Percentiles rank a stretch among this genome's conserved stretches.
These are phyloP conservation scores for Metschnikowia matae DNA, from an alignment of 805 yeast species.

Conservation along the genomic window DNA sequence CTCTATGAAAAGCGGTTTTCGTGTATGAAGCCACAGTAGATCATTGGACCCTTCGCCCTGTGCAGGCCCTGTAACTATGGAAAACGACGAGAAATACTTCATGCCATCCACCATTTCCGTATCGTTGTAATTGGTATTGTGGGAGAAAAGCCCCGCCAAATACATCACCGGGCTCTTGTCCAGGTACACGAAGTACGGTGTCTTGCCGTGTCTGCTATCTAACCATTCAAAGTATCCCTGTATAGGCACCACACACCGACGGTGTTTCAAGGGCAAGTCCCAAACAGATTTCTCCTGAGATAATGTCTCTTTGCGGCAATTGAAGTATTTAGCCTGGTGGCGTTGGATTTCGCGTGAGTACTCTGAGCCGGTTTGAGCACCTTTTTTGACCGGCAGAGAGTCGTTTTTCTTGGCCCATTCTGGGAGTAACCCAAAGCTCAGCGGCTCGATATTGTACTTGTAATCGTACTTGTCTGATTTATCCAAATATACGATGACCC, in stretches of 20 bases:
- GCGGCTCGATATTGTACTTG: slow-evolving; percentile 38
- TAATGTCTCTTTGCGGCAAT: slow-evolving; percentile 68
- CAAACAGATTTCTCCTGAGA: slow-evolving; percentile 49
- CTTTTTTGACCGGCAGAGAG: slow-evolving; percentile 22
- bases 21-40: slow-evolving; percentile 62
- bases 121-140: slow-evolving; percentile 28
- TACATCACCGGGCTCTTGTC: slow-evolving; percentile 51
- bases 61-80: slow-evolving; percentile 74
- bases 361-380: slow-evolving; percentile 14
- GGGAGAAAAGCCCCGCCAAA: slow-evolving; percentile 50
- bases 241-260: slow-evolving; percentile 72
- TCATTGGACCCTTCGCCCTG: slow-evolving; percentile 38
- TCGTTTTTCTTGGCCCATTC: slow-evolving; percentile 52
- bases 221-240: slow-evolving; percentile 89
- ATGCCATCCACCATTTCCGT: slow-evolving; percentile 15
- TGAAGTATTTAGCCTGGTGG: slow-evolving; percentile 53
- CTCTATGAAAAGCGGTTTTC: slow-evolving; percentile 72
- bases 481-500: slow-evolving; percentile 36
- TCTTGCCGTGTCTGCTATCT: slow-evolving; percentile 36
- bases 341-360: slow-evolving; percentile 31
- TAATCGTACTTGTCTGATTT: slow-evolving; percentile 5
- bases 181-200: slow-evolving; percentile 64
- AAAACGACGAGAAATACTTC: slow-evolving; percentile 44
- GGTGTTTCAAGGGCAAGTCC: slow-evolving; percentile 44
- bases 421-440: slow-evolving; percentile 84